phyloP scores from a whole-genome alignment of 2,329 filamentous ascomycete species.

The Shiraia bambusicola region DNA sequence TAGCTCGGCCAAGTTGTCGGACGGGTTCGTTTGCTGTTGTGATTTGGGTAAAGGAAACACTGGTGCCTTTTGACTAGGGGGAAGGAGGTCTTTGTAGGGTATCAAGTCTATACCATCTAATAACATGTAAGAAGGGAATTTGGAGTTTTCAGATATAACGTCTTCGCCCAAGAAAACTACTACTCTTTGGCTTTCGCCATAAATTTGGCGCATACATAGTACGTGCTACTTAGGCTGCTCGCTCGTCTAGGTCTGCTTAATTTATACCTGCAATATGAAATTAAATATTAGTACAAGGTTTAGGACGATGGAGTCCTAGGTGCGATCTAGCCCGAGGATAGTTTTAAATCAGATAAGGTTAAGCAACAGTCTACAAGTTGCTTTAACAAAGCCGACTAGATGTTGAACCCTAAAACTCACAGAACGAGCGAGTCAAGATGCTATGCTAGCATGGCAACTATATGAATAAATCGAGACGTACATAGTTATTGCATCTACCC shows the following conservation, averaged over 20 bases:
- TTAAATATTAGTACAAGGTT: too few species aligned
- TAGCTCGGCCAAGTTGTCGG: neutral
- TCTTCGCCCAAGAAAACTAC: constrained; percentile 20
- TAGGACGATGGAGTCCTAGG: too few species aligned
- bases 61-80: neutral
- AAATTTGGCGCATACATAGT: constrained; percentile 21
- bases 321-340: too few species aligned
- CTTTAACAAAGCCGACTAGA: too few species aligned
- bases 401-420: too few species aligned
- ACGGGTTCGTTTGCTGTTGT: neutral
- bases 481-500: constrained; percentile 15
- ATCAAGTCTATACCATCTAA: neutral
- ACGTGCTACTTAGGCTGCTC: constrained; percentile 23
- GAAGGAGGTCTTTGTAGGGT: neutral
- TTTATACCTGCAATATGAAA: constrained; percentile 17
- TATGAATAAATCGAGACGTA: neutral
- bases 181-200: constrained; percentile 5
- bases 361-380: too few species aligned
- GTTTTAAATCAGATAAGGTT: too few species aligned
- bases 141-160: constrained; percentile 4
- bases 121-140: neutral
- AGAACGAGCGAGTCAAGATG: too few species aligned
- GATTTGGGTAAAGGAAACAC: neutral
- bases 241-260: constrained; percentile 16
- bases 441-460: too few species aligned